These are phyloP conservation scores for baker's yeast (Saccharomyces cerevisiae) DNA, from an alignment of 805 yeast genomes.

Conservation along the genomic window DNA sequence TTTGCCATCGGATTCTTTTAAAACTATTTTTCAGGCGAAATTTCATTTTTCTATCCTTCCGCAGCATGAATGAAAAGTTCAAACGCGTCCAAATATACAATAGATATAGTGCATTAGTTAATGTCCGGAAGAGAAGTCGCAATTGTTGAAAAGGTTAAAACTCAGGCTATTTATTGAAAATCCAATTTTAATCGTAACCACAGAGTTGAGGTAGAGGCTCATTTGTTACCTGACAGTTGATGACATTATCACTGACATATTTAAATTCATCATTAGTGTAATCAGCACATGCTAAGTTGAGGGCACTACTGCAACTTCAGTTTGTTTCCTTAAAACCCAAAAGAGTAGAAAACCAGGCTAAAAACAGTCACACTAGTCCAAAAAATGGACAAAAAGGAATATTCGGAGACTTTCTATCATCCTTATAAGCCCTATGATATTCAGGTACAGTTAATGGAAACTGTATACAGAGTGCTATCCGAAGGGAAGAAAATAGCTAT, in stretches of 20 bases:
- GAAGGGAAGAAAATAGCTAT: conserved; percentile 56
- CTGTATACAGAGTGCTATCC: conserved; percentile 54
- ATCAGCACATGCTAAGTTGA: neutral
- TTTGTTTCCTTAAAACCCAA: neutral
- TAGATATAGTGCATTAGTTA: neutral
- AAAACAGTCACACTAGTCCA: neutral
- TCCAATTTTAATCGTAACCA: neutral
- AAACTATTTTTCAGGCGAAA: neutral
- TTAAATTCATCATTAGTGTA: neutral
- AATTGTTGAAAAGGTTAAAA: neutral
- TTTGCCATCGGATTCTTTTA: neutral
- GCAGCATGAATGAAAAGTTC: neutral
- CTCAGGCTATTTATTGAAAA: neutral
- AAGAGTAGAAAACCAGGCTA: neutral
- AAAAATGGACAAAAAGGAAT: neutral
- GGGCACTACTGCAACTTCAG: neutral
- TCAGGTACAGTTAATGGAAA: conserved; percentile 67
- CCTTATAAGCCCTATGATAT: conserved; percentile 78
- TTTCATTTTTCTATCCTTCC: neutral
- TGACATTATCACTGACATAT: neutral
- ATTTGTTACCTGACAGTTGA: neutral
- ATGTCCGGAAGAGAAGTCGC: neutral
- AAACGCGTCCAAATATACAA: neutral
- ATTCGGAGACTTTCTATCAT: conserved; percentile 43
- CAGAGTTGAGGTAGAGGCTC: neutral